These are phyloP conservation scores for button mushroom (Agaricus bisporus) DNA, from an alignment of 768 basidiomycete species.

Conservation along the genomic window DNA sequence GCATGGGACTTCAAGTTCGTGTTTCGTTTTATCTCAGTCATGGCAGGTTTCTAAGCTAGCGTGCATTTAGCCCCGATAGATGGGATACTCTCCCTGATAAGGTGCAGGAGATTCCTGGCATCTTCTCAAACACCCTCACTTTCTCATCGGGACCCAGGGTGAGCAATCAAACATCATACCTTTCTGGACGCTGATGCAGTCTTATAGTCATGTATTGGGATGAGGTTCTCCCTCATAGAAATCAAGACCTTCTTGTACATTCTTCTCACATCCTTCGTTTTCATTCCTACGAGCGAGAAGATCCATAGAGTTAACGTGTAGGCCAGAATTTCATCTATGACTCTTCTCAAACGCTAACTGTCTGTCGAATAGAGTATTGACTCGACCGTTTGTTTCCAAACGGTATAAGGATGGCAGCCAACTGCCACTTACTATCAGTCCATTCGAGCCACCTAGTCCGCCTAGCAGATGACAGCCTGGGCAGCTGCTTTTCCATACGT, in stretches of 20 bases:
- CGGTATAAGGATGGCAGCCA: slow-evolving; percentile 54
- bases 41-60: background rate
- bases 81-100: slow-evolving; percentile 74
- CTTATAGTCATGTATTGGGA: slow-evolving; percentile 71
- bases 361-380: slow-evolving; percentile 44
- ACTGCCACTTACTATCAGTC: slow-evolving; percentile 51
- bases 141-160: slow-evolving; percentile 83
- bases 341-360: background rate
- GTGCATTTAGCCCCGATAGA: slow-evolving; percentile 57
- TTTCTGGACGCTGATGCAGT: background rate
- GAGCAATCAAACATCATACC: slow-evolving; percentile 23
- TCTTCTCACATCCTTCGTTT: slow-evolving; percentile 62
- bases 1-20: slow-evolving; percentile 78
- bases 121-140: slow-evolving; percentile 64
- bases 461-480: too few relatives aligned
- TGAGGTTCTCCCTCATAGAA: slow-evolving; percentile 80
- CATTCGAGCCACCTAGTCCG: slow-evolving; percentile 13
- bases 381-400: slow-evolving; percentile 54
- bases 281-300: slow-evolving; percentile 43
- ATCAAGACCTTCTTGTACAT: slow-evolving; percentile 73
- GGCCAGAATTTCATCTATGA: slow-evolving; percentile 17
- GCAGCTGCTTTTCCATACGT: background rate
- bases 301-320: slow-evolving; percentile 61
- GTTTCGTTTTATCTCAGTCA: background rate
- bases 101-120: slow-evolving; percentile 61